phyloP scores from a whole-genome alignment of 176 grass and related monocot species.

The Aechmea fasciata region DNA sequence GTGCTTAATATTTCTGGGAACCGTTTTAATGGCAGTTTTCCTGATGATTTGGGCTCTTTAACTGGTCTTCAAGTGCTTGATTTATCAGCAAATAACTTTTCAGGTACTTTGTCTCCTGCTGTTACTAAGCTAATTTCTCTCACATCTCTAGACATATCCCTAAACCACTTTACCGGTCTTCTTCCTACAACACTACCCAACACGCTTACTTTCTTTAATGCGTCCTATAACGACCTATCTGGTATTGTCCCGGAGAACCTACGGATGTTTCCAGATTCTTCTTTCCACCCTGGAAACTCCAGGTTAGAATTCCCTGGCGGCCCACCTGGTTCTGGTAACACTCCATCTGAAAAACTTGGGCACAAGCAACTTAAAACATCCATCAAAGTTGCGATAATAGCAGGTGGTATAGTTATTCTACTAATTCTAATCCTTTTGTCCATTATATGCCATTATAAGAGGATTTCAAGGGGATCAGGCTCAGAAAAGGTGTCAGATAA shows the following conservation, averaged over 20 bases:
- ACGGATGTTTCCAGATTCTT: conserved; percentile 90
- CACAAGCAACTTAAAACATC: conserved; percentile 38
- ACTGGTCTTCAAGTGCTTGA: conserved; percentile 65
- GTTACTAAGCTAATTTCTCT: conserved; percentile 61
- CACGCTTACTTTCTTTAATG: conserved; percentile 62
- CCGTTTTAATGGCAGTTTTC: conserved; percentile 66
- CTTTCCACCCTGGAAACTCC: conserved; percentile 95
- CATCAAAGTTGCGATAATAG: conserved; percentile 53
- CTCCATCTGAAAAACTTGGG: conserved; percentile 29
- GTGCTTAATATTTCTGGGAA: conserved; percentile 82
- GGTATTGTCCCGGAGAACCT: conserved; percentile 81
- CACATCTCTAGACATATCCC: conserved; percentile 64
- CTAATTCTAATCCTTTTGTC: conserved; percentile 64
- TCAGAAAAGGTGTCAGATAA: conserved; percentile 83
- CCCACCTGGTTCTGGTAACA: conserved; percentile 38
- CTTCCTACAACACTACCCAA: conserved; percentile 63
- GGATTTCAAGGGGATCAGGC: conserved; percentile 43
- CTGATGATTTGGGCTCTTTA: conserved; percentile 58
- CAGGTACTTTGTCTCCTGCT: conserved; percentile 48
- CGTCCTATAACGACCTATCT: conserved; percentile 86
- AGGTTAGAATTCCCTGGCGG: conserved; percentile 60
- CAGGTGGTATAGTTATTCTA: conserved; percentile 44
- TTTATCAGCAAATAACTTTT: conserved; percentile 81
- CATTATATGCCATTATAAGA: conserved; percentile 42
- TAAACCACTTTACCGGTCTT: conserved; percentile 62